A percentile compares a stretch with the other conserved stretches of the same genome.
Evolutionary conservation across 768 basidiomycete species (phyloP).

Genomic region (Galerina sulciceps): DNA sequence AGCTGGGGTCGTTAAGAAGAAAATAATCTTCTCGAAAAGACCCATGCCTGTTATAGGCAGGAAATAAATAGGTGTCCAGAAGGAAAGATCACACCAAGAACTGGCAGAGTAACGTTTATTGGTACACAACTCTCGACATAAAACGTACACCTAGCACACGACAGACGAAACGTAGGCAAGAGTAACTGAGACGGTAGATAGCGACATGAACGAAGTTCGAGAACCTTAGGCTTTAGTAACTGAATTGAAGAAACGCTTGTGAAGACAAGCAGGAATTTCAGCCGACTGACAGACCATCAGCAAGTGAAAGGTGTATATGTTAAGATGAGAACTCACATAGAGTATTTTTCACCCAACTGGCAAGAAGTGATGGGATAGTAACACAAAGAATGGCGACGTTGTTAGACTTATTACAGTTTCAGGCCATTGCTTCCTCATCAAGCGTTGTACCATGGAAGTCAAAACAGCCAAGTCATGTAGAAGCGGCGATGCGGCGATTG

Average conservation of each 20-base stretch:
- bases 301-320: neutral
- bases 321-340: slow-evolving; percentile 11
- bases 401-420: slow-evolving; percentile 2
- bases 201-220: neutral
- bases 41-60: slow-evolving; percentile 70
- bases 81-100: no score
- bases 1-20: slow-evolving; percentile 75
- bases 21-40: slow-evolving; percentile 82
- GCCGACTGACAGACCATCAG: neutral
- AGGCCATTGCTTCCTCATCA: slow-evolving; percentile 6
- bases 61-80: no score
- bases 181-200: neutral
- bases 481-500: slow-evolving; percentile 16
- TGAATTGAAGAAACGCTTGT: slow-evolving; percentile 6
- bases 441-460: neutral
- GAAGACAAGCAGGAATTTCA: slow-evolving; percentile 10
- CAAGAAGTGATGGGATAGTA: slow-evolving; percentile 5
- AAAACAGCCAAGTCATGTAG: neutral
- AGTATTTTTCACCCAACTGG: slow-evolving; percentile 13
- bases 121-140: slow-evolving; percentile 9
- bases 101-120: slow-evolving; percentile 1
- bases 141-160: neutral
- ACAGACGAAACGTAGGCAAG: neutral
- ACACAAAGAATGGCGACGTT: slow-evolving; percentile 7
- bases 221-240: neutral